Evolutionary conservation across 106 monocot species (phyloP).

Genomic region (Platanthera guangdongensis): DNA sequence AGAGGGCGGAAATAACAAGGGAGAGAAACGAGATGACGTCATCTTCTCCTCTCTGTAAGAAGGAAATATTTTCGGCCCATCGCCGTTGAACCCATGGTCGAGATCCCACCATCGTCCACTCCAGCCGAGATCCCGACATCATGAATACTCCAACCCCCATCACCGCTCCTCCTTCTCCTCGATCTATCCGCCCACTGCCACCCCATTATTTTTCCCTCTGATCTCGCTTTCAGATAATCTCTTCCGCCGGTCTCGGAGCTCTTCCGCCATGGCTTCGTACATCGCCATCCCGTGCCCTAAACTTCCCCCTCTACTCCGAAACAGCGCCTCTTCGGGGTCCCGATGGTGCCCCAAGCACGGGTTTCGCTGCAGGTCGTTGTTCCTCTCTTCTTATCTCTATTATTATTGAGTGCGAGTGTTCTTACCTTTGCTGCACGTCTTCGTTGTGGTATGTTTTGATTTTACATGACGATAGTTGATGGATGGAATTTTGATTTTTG

Average conservation of each 20-base stretch:
- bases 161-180: not conserved
- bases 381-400: not conserved
- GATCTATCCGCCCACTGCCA: not conserved
- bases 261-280: not conserved
- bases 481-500: not conserved
- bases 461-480: not conserved
- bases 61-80: not conserved
- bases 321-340: not conserved
- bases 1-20: not conserved
- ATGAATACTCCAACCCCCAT: not conserved
- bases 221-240: not conserved
- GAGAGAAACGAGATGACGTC: not conserved
- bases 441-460: not conserved
- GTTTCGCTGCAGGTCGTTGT: not conserved
- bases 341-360: not conserved
- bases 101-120: not conserved
- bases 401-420: not conserved
- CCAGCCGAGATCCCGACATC: not conserved
- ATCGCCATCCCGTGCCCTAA: constrained; percentile 2
- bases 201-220: not conserved
- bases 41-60: not conserved
- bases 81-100: not conserved
- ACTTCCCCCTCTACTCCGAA: not conserved
- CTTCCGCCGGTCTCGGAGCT: not conserved
- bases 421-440: not conserved